Evolutionary conservation across 179 eudicot genomes (phyloP).

Genomic region (Carnegiea gigantea): DNA sequence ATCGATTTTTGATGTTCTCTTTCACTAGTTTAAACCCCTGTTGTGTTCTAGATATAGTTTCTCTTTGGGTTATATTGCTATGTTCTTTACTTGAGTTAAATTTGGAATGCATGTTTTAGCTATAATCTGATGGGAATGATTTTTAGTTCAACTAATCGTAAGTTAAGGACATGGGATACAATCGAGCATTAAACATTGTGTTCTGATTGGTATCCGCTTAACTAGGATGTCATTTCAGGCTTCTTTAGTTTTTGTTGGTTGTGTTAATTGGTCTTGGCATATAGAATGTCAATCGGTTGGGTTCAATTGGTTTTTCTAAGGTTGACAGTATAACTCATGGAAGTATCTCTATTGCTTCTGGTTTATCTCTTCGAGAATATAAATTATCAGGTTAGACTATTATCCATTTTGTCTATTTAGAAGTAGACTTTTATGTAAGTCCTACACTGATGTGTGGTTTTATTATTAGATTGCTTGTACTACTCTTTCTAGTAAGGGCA

Average conservation of each 20-base stretch:
- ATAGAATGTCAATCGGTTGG: neutral
- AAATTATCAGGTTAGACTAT: slow-evolving; percentile 52
- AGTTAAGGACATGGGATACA: slow-evolving; percentile 81
- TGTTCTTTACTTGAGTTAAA: neutral
- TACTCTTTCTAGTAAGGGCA: slow-evolving; percentile 62
- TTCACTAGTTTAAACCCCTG: slow-evolving; percentile 62
- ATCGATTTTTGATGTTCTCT: slow-evolving; percentile 74
- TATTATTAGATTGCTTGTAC: slow-evolving; percentile 9
- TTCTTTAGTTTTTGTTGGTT: neutral
- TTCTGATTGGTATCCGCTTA: slow-evolving; percentile 60
- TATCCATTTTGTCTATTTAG: slow-evolving; percentile 1
- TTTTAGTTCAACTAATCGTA: slow-evolving; percentile 76
- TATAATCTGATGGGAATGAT: slow-evolving; percentile 15
- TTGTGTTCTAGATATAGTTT: slow-evolving; percentile 61
- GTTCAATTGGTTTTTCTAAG: slow-evolving; percentile 36
- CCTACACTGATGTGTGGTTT: neutral
- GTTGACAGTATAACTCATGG: slow-evolving; percentile 80
- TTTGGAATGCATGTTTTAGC: neutral
- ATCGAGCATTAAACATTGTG: slow-evolving; percentile 63
- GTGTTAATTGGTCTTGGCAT: neutral
- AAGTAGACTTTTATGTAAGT: neutral
- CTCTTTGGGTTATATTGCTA: neutral
- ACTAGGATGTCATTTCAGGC: neutral
- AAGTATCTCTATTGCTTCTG: slow-evolving; percentile 55
- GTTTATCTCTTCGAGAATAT: slow-evolving; percentile 51